phyloP scores from a whole-genome alignment of 495 filamentous ascomycete genomes.

The Tuber calosporum region DNA sequence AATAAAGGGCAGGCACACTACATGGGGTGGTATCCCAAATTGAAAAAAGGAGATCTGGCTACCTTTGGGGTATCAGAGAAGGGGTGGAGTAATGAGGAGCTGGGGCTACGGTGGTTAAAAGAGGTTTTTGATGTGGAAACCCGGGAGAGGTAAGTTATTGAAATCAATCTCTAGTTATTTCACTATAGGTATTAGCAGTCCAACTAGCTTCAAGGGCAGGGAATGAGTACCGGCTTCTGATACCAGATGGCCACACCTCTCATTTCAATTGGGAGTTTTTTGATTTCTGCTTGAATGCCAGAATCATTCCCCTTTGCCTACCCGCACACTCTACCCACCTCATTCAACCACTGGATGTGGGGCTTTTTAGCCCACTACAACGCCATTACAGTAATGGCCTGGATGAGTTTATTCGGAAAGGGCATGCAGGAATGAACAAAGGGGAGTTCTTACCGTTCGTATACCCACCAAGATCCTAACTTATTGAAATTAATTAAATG shows the following conservation, averaged over 20 bases:
- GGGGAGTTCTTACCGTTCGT: background rate
- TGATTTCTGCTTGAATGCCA: conserved; percentile 10
- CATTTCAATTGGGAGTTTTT: conserved; percentile 16
- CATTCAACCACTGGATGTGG: conserved; percentile 16
- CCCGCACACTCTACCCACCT: conserved; percentile 16
- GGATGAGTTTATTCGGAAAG: conserved; percentile 14
- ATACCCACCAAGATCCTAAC: no score
- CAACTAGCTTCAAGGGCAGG: background rate
- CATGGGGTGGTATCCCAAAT: no score
- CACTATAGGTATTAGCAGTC: no score
- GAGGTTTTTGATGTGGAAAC: conserved; percentile 11
- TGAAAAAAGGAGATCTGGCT: no score
- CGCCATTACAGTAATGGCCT: conserved; percentile 10
- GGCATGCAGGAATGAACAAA: conserved; percentile 12
- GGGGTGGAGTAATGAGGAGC: conserved; percentile 6
- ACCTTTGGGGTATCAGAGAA: no score
- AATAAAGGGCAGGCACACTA: no score
- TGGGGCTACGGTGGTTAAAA: conserved; percentile 12
- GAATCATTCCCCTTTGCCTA: conserved; percentile 14
- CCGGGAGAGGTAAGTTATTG: no score
- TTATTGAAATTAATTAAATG: background rate
- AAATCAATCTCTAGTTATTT: no score
- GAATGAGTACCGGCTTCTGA: background rate
- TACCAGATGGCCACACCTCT: conserved; percentile 21
- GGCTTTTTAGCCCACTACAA: conserved; percentile 7